Evolutionary conservation across 1,284 basidiomycete species (phyloP), one percentile per base, ranked within the genome.

Genomic region (Boletus sp.): DNA sequence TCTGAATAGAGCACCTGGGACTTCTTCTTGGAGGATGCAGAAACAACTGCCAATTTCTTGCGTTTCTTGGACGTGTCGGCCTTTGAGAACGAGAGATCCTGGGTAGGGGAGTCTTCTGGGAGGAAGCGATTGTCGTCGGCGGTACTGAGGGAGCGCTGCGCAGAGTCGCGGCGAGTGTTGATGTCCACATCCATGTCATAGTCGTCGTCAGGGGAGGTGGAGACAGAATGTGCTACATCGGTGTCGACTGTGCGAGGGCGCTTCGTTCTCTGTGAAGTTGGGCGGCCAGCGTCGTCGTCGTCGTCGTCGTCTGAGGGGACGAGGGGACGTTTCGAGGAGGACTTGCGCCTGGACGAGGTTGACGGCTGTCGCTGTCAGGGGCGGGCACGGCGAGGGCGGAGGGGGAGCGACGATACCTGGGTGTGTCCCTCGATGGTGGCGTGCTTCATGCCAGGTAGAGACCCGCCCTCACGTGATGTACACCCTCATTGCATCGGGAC

Each of bases 231-330:
- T 2, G 46, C 33, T 27, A 19, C 45, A 30, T 63, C 52, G n/a
- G 35, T 48, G 33, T 61, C 58, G 23, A 33, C 40, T 8, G 62
- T 64, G 29, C 65, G 66, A 6, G 51, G 41, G n/a, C 66, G 66
- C 49, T 68, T 68, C 23, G 44, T 34, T 32, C 46, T 42, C 44
- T 52, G 45, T 10, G 43, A n/a, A 33, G 43, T 14, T 20, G 46
- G 39, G 14, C 16, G 13, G n/a, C 13, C 22, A 22, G n/a, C 17
- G 20, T 39, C 33, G 33, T 36, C 43, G 41, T 37, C 41, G 32
- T 40, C 52, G 33, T 63, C 64, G 27, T 54, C 54, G 25, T 67
- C 62, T 2, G 66, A 66, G 34, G 51, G 37, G 12, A 69, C 35
- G 13, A 67, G 46, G 25, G 49, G 54, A 1, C 63, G 62, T 27